A percentile compares a stretch with the other conserved stretches of the same genome.
These are phyloP conservation scores for Phytophthora syringae DNA, from an alignment of 352 stramenopile species.

Conservation along the genomic window DNA sequence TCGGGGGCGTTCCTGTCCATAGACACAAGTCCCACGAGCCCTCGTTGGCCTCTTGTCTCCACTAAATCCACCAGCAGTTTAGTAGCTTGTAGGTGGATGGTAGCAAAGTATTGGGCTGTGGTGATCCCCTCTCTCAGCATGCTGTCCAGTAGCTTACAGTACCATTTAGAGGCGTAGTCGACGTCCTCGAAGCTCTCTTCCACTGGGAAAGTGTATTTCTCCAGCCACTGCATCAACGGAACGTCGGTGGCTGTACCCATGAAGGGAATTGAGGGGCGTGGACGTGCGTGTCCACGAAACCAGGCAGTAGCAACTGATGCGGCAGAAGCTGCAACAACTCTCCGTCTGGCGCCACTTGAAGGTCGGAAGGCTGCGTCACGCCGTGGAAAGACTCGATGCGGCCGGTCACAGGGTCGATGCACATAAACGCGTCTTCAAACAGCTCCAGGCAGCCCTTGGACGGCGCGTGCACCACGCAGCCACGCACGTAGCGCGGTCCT, in stretches of 20 bases:
- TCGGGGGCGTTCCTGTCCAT: constrained; percentile 91
- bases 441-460: constrained; percentile 44
- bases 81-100: constrained; percentile 81
- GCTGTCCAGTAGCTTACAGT: constrained; percentile 70
- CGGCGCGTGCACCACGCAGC: constrained; percentile 53
- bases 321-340: constrained; percentile 25
- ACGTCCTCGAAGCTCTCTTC: constrained; percentile 76
- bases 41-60: constrained; percentile 71
- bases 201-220: constrained; percentile 91
- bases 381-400: constrained; percentile 54
- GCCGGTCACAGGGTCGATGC: constrained; percentile 33
- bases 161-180: constrained; percentile 61
- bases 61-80: constrained; percentile 83
- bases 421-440: constrained; percentile 55
- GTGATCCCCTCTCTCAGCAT: constrained; percentile 88
- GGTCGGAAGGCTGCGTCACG: constrained; percentile 33
- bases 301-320: constrained; percentile 83
- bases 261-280: constrained; percentile 93
- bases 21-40: constrained; percentile 88
- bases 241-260: constrained; percentile 90
- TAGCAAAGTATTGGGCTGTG: constrained; percentile 92
- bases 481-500: constrained; percentile 46
- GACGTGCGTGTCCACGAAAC: constrained; percentile 92
- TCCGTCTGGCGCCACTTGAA: constrained; percentile 17
- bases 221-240: constrained; percentile 92